Base-by-base conservation (phyloP, 179 eudicot genomes). In the Sideroxylon spinosum region DNA sequence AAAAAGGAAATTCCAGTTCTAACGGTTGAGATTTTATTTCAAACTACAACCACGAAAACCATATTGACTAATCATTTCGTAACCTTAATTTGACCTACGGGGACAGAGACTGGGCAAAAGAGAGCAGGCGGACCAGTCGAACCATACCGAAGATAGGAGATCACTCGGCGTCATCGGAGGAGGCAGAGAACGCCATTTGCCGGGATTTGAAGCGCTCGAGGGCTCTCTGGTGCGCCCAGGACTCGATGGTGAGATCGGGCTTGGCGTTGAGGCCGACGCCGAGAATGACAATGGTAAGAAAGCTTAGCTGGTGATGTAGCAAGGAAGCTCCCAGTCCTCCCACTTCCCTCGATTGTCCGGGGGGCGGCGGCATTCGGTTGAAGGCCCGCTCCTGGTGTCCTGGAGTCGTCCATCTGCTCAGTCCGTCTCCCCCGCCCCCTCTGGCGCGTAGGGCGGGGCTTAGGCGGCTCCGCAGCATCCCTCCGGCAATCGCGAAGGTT, bases 261-360 rank as follows among this genome's bases (percentile, higher is more conserved):
- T 93, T 91, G 67, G 96, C 93, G 57, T 67, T 84, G 53, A 93
- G 93, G 0, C 97, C 96, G 1, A 92, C 96, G 19, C 97, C 96
- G 7, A 93, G 92, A 84, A 91, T 93, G 78, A 91, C 90, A 78
- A 93, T 87, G 28, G 97, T 88, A 80, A 93, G 88, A 82, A 91
- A 93, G 85, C 93, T 90, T 64, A 93, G 85, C 93, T 90, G 67
- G 97, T 93, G 83, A 94, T 68, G 87, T 94, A 94, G 85, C 97
- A 94, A 9, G 98, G 98, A 1, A 94, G 85, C 76, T 94, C 98
- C 97, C 96, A 94, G 71, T 94, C 98, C 76, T 94, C 98, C 98
- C 98, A 94, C 61, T 90, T 89, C 4, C 4, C 97, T 82, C 8
- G 92, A 74, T 26, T 89, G 91, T 2, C 98, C 98, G 0, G 97